Evolutionary conservation across 169 alveolate genomes (phyloP).

Genomic region (Amoebophrya sp.): DNA sequence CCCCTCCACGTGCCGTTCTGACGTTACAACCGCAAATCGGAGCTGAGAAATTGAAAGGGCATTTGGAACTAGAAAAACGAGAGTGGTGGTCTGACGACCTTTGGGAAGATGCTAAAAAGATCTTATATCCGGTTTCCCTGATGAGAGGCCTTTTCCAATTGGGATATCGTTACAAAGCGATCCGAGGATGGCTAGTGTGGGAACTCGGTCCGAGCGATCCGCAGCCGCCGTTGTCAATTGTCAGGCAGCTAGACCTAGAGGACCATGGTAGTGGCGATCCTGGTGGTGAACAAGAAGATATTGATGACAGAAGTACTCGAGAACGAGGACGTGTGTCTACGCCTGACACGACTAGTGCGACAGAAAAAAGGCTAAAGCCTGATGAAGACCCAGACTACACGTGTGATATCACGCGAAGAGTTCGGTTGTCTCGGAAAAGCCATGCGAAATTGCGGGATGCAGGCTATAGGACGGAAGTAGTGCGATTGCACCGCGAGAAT

Average conservation of each 20-base stretch:
- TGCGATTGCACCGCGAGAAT: too few species aligned
- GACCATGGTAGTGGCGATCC: neutral
- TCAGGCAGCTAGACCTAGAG: neutral
- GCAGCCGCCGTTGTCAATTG: neutral
- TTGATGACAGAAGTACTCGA: neutral
- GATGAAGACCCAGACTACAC: too few species aligned
- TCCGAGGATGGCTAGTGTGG: neutral
- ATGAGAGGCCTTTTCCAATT: neutral
- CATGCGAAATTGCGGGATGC: too few species aligned
- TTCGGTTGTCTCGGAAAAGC: too few species aligned
- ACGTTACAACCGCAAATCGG: too few species aligned
- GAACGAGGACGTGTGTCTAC: too few species aligned
- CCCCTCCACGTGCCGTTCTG: too few species aligned
- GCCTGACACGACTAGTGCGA: neutral
- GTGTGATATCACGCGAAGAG: too few species aligned
- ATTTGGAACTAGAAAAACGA: too few species aligned
- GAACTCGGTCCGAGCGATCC: neutral
- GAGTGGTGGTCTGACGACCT: too few species aligned
- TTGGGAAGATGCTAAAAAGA: neutral
- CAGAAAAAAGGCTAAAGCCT: neutral
- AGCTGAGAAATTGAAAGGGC: too few species aligned
- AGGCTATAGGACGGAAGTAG: too few species aligned
- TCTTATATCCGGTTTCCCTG: neutral
- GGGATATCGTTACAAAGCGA: neutral
- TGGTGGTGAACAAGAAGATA: neutral